These are phyloP conservation scores for Magnolia sinica DNA, from an alignment of 164 flowering plant species.

Conservation along the genomic window DNA sequence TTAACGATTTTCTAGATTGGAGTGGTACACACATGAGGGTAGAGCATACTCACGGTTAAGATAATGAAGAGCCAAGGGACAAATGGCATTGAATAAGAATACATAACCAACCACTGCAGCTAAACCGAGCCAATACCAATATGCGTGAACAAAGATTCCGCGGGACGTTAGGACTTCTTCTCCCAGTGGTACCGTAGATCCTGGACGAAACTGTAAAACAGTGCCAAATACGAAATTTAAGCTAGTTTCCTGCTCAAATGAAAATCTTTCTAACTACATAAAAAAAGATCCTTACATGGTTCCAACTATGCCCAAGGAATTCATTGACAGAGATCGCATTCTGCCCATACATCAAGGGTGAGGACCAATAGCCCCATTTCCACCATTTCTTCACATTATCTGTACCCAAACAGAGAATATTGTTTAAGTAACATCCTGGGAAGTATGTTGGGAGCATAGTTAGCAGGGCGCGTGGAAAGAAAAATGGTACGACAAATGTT, in stretches of 20 bases:
- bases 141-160: conserved; percentile 18
- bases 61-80: conserved; percentile 28
- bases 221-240: not conserved
- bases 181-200: conserved; percentile 20
- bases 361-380: conserved; percentile 82
- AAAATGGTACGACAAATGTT: too few species aligned
- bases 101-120: conserved; percentile 27
- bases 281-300: conserved; percentile 6
- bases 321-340: conserved; percentile 76
- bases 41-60: conserved; percentile 30
- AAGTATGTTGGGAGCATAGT: too few species aligned
- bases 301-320: conserved; percentile 78
- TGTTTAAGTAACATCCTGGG: not conserved
- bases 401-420: not conserved
- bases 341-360: conserved; percentile 66
- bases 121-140: conserved; percentile 43
- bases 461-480: too few species aligned
- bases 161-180: conserved; percentile 18
- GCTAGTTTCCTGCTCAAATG: not conserved
- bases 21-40: not conserved
- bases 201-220: not conserved
- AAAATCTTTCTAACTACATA: not conserved
- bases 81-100: conserved; percentile 10
- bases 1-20: not conserved
- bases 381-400: conserved; percentile 45